Evolutionary conservation across 305 asterid species (phyloP).

Genomic region (Fraxinus dipetala): DNA sequence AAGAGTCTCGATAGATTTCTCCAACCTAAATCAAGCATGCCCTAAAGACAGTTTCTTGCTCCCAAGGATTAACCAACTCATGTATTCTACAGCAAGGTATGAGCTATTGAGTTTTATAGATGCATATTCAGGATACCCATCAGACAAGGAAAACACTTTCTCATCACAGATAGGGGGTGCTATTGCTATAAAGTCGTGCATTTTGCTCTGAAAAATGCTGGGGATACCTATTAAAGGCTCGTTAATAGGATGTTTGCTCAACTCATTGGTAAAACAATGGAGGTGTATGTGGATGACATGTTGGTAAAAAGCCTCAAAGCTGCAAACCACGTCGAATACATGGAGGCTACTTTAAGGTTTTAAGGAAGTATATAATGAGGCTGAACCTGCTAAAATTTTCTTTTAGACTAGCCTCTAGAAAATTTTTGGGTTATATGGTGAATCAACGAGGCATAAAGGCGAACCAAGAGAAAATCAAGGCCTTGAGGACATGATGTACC

Average conservation of each 20-base stretch:
- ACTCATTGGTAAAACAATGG: not conserved
- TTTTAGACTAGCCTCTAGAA: no score
- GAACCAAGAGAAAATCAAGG: no score
- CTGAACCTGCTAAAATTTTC: no score
- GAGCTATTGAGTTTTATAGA: not conserved
- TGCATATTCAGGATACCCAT: not conserved
- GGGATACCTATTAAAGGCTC: not conserved
- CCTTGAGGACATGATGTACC: no score
- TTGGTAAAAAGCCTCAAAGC: no score
- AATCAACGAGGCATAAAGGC: no score
- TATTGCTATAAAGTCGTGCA: not conserved
- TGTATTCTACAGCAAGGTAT: not conserved
- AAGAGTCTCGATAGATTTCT: not conserved
- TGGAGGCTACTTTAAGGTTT: no score
- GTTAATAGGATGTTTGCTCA: not conserved
- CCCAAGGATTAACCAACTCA: not conserved
- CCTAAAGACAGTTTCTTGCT: not conserved
- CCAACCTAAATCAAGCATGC: not conserved
- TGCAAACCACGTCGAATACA: no score
- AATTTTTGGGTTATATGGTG: no score
- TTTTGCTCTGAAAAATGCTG: not conserved
- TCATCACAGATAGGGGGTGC: not conserved
- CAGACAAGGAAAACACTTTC: not conserved
- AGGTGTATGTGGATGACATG: no score
- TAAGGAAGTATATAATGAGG: no score